Evolutionary conservation across 805 yeast genomes (phyloP).

Genomic region (Lipomyces spencermartinsiae): DNA sequence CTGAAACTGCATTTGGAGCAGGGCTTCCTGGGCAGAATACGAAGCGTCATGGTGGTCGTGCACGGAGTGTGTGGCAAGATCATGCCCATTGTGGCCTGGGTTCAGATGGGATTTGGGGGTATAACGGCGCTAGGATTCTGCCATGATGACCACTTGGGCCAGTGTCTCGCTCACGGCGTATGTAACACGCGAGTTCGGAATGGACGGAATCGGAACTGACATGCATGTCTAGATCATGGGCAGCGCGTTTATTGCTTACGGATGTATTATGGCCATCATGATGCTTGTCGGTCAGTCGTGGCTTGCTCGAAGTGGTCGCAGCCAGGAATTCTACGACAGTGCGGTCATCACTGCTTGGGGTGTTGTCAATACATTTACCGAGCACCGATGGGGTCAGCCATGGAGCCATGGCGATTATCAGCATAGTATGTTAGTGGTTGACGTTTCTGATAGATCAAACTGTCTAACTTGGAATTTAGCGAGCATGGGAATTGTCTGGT

Average conservation of each 20-base stretch:
- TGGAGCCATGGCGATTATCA: conserved; percentile 96
- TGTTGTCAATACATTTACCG: conserved; percentile 91
- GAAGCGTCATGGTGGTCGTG: conserved; percentile 41
- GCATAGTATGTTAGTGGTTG: conserved; percentile 34
- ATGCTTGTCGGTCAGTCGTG: conserved; percentile 71
- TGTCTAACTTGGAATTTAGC: conserved; percentile 50
- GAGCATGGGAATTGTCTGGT: conserved; percentile 95
- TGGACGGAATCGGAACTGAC: neutral
- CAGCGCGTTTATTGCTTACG: conserved; percentile 79
- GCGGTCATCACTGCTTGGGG: conserved; percentile 87
- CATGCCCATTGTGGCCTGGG: conserved; percentile 66
- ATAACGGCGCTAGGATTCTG: conserved; percentile 89
- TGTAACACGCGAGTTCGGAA: conserved; percentile 7
- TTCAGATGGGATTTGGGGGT: conserved; percentile 79
- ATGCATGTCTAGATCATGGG: conserved; percentile 71
- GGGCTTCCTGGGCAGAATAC: conserved; percentile 47
- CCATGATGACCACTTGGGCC: conserved; percentile 82
- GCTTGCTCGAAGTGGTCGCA: conserved; percentile 52
- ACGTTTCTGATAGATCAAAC: neutral
- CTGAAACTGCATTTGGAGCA: conserved; percentile 48
- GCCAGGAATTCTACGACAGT: conserved; percentile 89
- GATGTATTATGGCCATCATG: conserved; percentile 70
- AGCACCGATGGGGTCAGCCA: conserved; percentile 93
- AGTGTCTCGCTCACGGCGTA: conserved; percentile 90
- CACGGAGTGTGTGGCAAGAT: conserved; percentile 47